Evolutionary conservation across 2,329 filamentous ascomycete species (phyloP).

Genomic region (Fusarium aywerte): DNA sequence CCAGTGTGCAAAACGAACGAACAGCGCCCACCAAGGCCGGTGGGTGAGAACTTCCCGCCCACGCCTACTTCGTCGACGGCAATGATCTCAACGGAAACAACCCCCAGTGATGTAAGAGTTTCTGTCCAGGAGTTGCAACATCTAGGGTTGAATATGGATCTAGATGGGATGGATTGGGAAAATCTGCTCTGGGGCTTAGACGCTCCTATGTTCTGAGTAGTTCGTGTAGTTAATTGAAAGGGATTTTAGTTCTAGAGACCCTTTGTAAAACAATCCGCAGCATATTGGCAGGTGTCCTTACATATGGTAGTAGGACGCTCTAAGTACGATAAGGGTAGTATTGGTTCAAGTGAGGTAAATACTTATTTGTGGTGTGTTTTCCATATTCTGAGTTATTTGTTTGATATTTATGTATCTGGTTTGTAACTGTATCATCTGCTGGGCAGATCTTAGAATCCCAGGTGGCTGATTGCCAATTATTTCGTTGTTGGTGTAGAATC

Average conservation of each 20-base stretch:
- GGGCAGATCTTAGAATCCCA: not conserved
- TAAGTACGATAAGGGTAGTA: too few species aligned
- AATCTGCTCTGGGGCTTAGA: slow-evolving; percentile 51
- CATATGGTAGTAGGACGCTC: too few species aligned
- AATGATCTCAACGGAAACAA: slow-evolving; percentile 23
- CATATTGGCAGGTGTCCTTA: too few species aligned
- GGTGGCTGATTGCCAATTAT: not conserved
- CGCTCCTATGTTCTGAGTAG: slow-evolving; percentile 46
- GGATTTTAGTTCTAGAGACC: too few species aligned
- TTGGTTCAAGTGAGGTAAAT: too few species aligned
- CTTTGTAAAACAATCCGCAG: too few species aligned
- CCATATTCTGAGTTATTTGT: not conserved
- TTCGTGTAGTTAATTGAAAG: not conserved
- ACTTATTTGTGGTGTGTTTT: too few species aligned
- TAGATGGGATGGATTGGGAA: slow-evolving; percentile 53
- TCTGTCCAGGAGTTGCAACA: slow-evolving; percentile 44
- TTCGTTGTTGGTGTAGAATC: slow-evolving; percentile 25
- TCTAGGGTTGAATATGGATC: slow-evolving; percentile 47
- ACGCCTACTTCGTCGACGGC: slow-evolving; percentile 45
- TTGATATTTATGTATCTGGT: not conserved
- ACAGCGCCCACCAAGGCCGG: not conserved
- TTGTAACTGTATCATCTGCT: not conserved
- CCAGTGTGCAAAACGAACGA: slow-evolving; percentile 16
- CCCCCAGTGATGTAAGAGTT: slow-evolving; percentile 21
- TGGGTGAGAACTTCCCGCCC: slow-evolving; percentile 38